Percentiles rank a stretch among this genome's conserved stretches.
These are phyloP conservation scores for Prunus kanzakura DNA, from an alignment of 306 rosid species.

Conservation along the genomic window DNA sequence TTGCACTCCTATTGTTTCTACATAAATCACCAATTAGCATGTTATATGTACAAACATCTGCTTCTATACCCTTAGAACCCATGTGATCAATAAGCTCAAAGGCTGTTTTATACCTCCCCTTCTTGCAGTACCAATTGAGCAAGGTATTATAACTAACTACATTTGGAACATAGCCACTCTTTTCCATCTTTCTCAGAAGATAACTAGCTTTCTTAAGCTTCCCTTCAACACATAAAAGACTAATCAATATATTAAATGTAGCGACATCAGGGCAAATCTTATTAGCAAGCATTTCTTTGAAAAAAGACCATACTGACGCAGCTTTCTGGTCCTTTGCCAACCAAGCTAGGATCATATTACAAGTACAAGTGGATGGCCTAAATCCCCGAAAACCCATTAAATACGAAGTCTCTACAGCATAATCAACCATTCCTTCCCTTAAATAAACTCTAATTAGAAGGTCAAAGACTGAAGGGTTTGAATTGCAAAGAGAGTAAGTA, in stretches of 20 bases:
- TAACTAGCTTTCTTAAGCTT: slow-evolving; percentile 53
- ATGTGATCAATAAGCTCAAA: slow-evolving; percentile 58
- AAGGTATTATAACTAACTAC: slow-evolving; percentile 61
- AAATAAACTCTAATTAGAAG: slow-evolving; percentile 63
- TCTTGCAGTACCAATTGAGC: slow-evolving; percentile 76
- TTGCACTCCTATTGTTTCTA: slow-evolving; percentile 58
- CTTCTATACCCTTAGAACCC: slow-evolving; percentile 65
- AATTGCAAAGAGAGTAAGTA: slow-evolving; percentile 64
- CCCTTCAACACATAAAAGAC: slow-evolving; percentile 56
- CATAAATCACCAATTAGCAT: slow-evolving; percentile 65
- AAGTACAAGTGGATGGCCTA: slow-evolving; percentile 62
- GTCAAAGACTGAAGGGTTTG: slow-evolving; percentile 80
- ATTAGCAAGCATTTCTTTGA: slow-evolving; percentile 58
- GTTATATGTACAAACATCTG: slow-evolving; percentile 70
- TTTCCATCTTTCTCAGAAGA: slow-evolving; percentile 65
- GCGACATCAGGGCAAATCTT: slow-evolving; percentile 53
- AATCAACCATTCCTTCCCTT: slow-evolving; percentile 48
- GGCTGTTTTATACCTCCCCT: slow-evolving; percentile 56
- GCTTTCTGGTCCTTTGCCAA: slow-evolving; percentile 49
- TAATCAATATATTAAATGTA: slow-evolving; percentile 62
- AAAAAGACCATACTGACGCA: slow-evolving; percentile 56
- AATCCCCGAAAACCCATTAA: slow-evolving; percentile 64
- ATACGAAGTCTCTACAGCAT: slow-evolving; percentile 53
- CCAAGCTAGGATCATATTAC: slow-evolving; percentile 70
- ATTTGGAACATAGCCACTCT: slow-evolving; percentile 50